phyloP scores from a whole-genome alignment of 352 stramenopile species.

The Globisporangium camurandrum region DNA sequence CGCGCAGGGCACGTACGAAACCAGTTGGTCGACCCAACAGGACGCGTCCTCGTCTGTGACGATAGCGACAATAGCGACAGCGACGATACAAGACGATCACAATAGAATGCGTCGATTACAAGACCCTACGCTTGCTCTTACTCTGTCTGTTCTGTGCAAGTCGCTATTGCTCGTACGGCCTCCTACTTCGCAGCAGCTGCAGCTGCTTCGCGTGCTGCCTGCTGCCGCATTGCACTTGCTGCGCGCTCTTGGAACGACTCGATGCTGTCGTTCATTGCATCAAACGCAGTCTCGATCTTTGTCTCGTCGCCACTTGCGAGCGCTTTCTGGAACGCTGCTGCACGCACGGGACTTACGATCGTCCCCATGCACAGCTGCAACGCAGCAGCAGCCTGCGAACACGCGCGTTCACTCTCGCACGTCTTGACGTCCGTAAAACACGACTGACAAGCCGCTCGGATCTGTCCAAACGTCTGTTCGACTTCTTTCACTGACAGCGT shows the following conservation, averaged over 20 bases:
- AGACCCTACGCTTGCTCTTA: no score
- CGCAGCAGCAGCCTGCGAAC: slow-evolving; percentile 76
- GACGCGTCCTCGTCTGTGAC: slow-evolving; percentile 38
- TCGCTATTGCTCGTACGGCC: no score
- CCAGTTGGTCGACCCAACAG: slow-evolving; percentile 47
- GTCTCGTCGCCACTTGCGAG: slow-evolving; percentile 59
- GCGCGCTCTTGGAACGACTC: slow-evolving; percentile 79
- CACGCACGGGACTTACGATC: slow-evolving; percentile 75
- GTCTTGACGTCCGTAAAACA: slow-evolving; percentile 74
- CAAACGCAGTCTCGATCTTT: slow-evolving; percentile 67
- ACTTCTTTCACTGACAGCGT: slow-evolving; percentile 64
- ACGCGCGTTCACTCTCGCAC: slow-evolving; percentile 72
- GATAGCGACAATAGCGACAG: slow-evolving; percentile 19
- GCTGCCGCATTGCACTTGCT: slow-evolving; percentile 58
- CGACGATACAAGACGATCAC: not conserved
- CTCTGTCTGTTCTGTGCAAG: no score
- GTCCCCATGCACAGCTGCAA: slow-evolving; percentile 87
- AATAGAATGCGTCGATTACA: not conserved
- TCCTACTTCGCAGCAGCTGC: no score
- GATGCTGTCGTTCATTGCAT: slow-evolving; percentile 62
- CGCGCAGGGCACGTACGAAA: slow-evolving; percentile 44
- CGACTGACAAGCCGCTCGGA: slow-evolving; percentile 79
- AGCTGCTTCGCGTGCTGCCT: slow-evolving; percentile 65
- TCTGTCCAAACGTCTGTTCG: slow-evolving; percentile 70
- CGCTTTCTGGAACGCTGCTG: slow-evolving; percentile 52